Evolutionary conservation across 768 basidiomycete genomes (phyloP).

Genomic region (Serpula lacrymans): DNA sequence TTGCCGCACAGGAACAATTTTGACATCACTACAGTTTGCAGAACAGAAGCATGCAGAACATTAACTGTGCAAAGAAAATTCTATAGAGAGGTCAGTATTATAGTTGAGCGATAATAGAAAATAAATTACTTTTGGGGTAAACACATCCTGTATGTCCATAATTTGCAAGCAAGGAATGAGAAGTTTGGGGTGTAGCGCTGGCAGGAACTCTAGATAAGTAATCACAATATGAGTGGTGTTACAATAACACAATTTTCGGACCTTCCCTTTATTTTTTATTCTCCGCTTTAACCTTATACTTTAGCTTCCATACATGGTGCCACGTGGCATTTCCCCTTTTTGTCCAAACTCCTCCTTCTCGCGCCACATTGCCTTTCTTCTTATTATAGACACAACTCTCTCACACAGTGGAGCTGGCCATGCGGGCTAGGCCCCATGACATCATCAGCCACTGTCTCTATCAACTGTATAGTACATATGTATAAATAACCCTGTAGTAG

Average conservation of each 20-base stretch:
- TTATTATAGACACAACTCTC: too few relatives aligned
- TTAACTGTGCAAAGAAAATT: constrained; percentile 16
- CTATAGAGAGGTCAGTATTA: constrained; percentile 5
- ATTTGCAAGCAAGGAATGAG: constrained; percentile 5
- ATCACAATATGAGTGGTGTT: constrained; percentile 3
- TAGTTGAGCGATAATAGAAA: background rate
- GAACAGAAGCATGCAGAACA: constrained; percentile 18
- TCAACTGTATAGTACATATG: too few relatives aligned
- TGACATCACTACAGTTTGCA: background rate
- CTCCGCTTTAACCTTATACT: too few relatives aligned
- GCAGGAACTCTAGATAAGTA: constrained; percentile 1
- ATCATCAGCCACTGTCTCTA: too few relatives aligned
- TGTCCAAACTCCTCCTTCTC: too few relatives aligned
- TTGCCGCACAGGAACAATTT: constrained; percentile 1
- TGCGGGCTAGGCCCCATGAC: too few relatives aligned
- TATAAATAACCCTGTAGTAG: too few relatives aligned
- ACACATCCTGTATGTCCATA: background rate
- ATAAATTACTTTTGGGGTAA: constrained; percentile 2
- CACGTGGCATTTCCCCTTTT: too few relatives aligned
- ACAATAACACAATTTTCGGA: background rate
- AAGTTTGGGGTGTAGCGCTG: constrained; percentile 6
- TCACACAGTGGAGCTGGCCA: too few relatives aligned
- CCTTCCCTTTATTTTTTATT: too few relatives aligned
- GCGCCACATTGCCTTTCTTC: too few relatives aligned
- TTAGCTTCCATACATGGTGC: too few relatives aligned